These are phyloP conservation scores for Fusarium circinatum DNA, from an alignment of 2,329 filamentous ascomycete species.

Conservation along the genomic window DNA sequence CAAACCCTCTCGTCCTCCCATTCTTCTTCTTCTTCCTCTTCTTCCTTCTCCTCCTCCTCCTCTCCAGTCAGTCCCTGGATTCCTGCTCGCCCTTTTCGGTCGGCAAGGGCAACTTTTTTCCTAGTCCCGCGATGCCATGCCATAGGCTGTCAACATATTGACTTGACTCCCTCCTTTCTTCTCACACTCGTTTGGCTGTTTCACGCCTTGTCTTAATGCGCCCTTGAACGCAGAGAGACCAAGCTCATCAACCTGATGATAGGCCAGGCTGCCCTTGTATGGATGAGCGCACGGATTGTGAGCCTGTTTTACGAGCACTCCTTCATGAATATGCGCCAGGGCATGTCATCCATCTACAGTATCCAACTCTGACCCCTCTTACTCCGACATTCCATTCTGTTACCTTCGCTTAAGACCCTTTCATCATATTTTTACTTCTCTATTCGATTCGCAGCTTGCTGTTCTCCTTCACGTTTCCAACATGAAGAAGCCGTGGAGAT, in stretches of 20 bases:
- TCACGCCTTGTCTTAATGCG: conserved; percentile 24
- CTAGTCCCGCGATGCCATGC: conserved; percentile 42
- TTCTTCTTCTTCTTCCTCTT: not conserved
- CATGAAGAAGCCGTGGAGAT: conserved; percentile 60
- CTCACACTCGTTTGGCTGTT: conserved; percentile 39
- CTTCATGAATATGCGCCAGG: conserved; percentile 39
- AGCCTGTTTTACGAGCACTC: conserved; percentile 34
- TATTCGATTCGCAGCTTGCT: not conserved
- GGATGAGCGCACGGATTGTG: conserved; percentile 39
- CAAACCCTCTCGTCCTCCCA: conserved; percentile 38
- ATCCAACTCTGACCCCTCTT: conserved; percentile 25
- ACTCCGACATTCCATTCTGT: conserved; percentile 26
- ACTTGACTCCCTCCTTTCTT: conserved; percentile 22
- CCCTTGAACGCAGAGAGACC: conserved; percentile 16
- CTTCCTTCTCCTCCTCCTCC: not conserved
- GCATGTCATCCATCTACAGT: conserved; percentile 21
- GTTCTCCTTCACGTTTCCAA: conserved; percentile 14
- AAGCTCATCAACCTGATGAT: conserved; percentile 35
- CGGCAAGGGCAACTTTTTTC: conserved; percentile 35
- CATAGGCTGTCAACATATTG: conserved; percentile 32
- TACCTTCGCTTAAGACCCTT: conserved; percentile 16
- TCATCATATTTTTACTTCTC: conserved; percentile 7
- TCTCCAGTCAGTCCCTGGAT: conserved; percentile 7
- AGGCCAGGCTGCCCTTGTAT: conserved; percentile 42
- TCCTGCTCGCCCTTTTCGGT: conserved; percentile 37